A percentile compares a stretch with the other conserved stretches of the same genome.
phyloP scores from a whole-genome alignment of 805 yeast species.

The Cyberlindnera euphorbiiphila region DNA sequence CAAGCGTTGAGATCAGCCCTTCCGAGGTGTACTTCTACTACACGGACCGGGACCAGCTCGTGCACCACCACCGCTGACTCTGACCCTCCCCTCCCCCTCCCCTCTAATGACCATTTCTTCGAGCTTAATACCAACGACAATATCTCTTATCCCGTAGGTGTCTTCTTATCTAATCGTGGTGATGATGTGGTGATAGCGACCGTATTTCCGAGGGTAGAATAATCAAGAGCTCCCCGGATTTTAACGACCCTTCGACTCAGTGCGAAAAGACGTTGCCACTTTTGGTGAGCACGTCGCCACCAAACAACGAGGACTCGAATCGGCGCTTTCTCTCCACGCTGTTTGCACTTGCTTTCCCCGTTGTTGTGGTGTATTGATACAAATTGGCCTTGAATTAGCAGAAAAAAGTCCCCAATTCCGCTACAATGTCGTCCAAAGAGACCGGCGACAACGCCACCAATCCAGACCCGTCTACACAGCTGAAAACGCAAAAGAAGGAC shows the following conservation, averaged over 20 bases:
- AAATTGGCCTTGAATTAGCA: too few relatives aligned
- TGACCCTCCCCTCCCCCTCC: too few relatives aligned
- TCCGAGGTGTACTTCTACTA: constrained; percentile 10
- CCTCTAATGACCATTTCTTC: too few relatives aligned
- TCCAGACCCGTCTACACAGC: constrained; percentile 13
- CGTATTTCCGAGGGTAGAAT: too few relatives aligned
- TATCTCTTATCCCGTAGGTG: too few relatives aligned
- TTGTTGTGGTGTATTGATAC: too few relatives aligned
- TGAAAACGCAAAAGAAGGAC: constrained; percentile 12
- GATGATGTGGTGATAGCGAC: too few relatives aligned
- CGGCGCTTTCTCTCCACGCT: neutral
- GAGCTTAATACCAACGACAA: too few relatives aligned
- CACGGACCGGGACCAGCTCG: constrained; percentile 9
- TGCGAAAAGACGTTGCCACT: neutral
- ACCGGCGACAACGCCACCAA: constrained; percentile 27
- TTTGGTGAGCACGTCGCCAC: neutral
- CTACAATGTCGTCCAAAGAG: constrained; percentile 16
- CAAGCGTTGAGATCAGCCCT: constrained; percentile 10
- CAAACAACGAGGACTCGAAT: neutral
- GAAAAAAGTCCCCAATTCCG: neutral
- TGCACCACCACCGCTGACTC: constrained; percentile 13
- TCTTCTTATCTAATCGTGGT: too few relatives aligned
- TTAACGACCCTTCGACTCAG: neutral
- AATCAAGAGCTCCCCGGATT: too few relatives aligned
- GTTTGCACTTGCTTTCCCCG: too few relatives aligned